phyloP scores from a whole-genome alignment of 139 green algal species.

The Bryopsis sp. region DNA sequence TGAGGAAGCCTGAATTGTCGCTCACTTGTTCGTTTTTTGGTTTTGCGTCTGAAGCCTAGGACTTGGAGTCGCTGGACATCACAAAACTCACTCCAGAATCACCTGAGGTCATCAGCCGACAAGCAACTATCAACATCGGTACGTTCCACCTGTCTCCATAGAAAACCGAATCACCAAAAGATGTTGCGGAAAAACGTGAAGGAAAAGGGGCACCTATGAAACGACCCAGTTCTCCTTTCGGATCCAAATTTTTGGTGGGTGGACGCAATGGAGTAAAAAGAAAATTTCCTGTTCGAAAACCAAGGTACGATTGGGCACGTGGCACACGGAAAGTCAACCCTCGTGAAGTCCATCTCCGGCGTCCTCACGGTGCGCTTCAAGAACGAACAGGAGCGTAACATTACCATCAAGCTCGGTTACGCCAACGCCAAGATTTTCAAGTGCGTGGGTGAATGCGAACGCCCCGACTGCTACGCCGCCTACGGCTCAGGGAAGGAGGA shows the following conservation, averaged over 20 bases:
- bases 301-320: constrained; percentile 98
- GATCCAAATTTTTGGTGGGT: neutral
- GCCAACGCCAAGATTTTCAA: constrained; percentile 99
- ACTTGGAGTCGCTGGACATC: constrained; percentile 78
- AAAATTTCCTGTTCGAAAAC: no score
- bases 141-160: no score
- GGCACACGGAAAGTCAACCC: constrained; percentile 97
- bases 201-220: no score
- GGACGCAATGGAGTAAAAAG: no score
- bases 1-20: no score
- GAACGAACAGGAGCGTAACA: constrained; percentile 99
- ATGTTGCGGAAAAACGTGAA: no score
- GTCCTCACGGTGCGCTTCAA: constrained; percentile 99
- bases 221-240: neutral
- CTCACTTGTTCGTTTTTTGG: no score
- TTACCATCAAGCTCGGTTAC: constrained; percentile 99
- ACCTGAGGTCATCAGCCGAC: constrained; percentile 94
- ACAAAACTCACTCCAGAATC: constrained; percentile 84
- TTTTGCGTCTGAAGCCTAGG: no score
- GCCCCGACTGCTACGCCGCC: constrained; percentile 74
- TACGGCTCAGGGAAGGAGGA: constrained; percentile 90
- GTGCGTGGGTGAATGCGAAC: constrained; percentile 75
- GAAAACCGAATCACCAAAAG: no score
- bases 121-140: constrained; percentile 99
- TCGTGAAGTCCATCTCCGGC: constrained; percentile 99